Conservation (phyloP, 805 yeast genomes). For the Zygoascus bituminiphila region DNA sequence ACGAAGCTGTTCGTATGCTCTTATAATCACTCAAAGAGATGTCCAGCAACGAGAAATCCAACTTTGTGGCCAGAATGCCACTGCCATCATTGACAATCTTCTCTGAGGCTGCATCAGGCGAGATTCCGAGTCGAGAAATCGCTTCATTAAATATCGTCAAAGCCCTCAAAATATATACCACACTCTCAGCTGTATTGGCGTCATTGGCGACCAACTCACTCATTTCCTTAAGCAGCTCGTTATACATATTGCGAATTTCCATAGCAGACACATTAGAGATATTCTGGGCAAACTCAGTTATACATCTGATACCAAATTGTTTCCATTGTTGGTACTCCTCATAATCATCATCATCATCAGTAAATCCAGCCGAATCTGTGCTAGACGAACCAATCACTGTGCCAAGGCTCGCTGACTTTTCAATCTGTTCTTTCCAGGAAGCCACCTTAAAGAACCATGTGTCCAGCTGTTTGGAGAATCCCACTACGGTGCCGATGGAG, state of each 20-base stretch:
- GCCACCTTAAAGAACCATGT: not conserved
- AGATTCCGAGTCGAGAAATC: not conserved
- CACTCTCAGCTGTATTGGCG: not conserved
- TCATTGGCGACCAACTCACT: not conserved
- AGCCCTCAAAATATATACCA: conserved; percentile 2
- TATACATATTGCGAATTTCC: not conserved
- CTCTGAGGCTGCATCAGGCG: not conserved
- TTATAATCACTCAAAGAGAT: not conserved
- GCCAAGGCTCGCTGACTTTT: not conserved
- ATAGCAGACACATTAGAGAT: not conserved
- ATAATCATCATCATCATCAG: conserved; percentile 7
- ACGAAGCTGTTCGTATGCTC: not conserved
- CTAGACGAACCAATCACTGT: not conserved
- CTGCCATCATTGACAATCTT: not conserved
- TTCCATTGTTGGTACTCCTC: conserved; percentile 11
- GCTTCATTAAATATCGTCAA: conserved; percentile 1
- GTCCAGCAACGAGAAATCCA: not conserved
- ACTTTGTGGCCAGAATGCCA: not conserved
- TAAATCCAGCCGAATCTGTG: not conserved
- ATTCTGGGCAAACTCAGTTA: not conserved
- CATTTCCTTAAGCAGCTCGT: not conserved
- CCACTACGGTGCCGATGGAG: not conserved
- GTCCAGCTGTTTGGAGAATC: not conserved
- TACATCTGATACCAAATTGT: not conserved
- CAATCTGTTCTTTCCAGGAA: not conserved